A percentile compares a stretch with the other conserved stretches of the same genome.
These are phyloP conservation scores for Globisporangium alternatum DNA, from an alignment of 352 stramenopile species.

Conservation along the genomic window DNA sequence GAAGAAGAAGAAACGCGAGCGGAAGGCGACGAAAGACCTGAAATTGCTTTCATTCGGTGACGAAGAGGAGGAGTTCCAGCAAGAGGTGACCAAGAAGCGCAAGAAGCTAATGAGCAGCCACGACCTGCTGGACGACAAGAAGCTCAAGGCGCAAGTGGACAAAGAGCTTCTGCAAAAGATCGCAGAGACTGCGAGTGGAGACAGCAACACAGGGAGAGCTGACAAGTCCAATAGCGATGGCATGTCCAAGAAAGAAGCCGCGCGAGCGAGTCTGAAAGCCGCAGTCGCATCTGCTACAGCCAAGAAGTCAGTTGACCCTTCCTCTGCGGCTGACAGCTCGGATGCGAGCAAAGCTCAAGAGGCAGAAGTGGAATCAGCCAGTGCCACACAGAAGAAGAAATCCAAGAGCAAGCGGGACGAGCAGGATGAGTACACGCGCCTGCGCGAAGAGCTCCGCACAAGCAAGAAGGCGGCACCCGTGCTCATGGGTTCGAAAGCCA, in stretches of 20 bases:
- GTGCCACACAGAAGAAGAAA: conserved; percentile 7
- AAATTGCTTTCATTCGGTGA: conserved; percentile 96
- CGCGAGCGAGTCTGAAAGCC: conserved; percentile 20
- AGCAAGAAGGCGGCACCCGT: conserved; percentile 58
- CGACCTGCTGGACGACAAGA: conserved; percentile 60
- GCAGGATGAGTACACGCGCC: conserved; percentile 59
- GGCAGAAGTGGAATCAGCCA: neutral
- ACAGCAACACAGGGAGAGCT: neutral
- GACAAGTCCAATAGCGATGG: neutral
- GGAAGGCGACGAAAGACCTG: conserved; percentile 91
- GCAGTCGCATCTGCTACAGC: conserved; percentile 7
- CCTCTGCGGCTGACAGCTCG: neutral
- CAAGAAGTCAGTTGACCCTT: neutral
- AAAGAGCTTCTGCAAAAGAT: conserved; percentile 51
- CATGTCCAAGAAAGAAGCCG: conserved; percentile 27
- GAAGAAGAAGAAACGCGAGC: conserved; percentile 78
- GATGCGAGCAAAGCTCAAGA: neutral
- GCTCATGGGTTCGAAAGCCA: conserved; percentile 55
- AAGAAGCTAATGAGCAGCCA: conserved; percentile 79
- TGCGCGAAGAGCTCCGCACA: conserved; percentile 66
- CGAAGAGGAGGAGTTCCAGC: conserved; percentile 73
- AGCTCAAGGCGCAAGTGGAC: conserved; percentile 65
- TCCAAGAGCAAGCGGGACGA: conserved; percentile 22
- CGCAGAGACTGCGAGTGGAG: conserved; percentile 17
- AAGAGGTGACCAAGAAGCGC: conserved; percentile 41